Conservation (phyloP, 2,329 filamentous ascomycete species). For the Lasiodiplodia gonubiensis region DNA sequence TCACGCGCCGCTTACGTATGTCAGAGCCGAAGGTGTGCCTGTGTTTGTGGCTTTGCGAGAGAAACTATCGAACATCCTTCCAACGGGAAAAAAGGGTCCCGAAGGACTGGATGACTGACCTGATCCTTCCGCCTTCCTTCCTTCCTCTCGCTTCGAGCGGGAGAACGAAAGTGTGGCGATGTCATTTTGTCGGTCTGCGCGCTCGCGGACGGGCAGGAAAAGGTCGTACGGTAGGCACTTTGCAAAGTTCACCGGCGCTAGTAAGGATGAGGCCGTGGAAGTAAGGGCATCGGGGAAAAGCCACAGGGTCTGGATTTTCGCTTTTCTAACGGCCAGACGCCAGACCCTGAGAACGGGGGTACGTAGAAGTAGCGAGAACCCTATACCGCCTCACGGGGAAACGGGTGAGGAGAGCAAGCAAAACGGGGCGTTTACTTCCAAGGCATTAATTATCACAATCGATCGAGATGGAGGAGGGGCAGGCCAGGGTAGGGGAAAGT, state of each 20-base stretch:
- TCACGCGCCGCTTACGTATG: background rate
- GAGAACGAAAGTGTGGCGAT: background rate
- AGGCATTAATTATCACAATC: background rate
- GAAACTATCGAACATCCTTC: background rate
- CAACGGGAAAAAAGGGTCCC: background rate
- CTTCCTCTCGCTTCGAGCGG: background rate
- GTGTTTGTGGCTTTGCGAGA: no score
- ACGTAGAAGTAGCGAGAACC: no score
- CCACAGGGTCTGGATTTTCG: background rate
- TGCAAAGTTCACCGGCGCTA: background rate
- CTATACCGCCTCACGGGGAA: no score
- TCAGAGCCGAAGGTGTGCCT: background rate
- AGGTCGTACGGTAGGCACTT: background rate
- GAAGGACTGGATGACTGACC: background rate
- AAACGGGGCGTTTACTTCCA: no score
- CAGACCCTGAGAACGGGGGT: background rate
- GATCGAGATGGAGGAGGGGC: background rate
- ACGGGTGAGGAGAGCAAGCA: no score
- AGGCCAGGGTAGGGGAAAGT: background rate
- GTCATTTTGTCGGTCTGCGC: conserved; percentile 17
- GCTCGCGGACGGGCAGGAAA: no score
- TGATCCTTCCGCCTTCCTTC: background rate
- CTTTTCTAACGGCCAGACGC: no score
- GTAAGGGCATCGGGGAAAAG: no score
- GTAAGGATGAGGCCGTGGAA: background rate